phyloP scores from a whole-genome alignment of 768 basidiomycete genomes.

The Russula dissimulans region DNA sequence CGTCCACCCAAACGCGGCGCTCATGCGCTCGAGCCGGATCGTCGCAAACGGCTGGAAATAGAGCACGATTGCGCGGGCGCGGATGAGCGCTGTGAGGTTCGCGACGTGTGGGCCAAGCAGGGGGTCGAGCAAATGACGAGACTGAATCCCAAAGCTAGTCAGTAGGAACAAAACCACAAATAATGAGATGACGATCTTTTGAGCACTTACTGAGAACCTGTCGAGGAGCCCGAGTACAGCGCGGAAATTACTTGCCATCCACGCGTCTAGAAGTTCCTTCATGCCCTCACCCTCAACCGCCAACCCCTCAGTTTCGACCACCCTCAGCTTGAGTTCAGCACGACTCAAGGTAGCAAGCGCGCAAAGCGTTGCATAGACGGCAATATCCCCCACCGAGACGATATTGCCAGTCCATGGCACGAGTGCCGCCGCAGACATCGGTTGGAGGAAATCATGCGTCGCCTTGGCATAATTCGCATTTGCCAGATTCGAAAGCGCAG shows the following conservation, averaged over 20 bases:
- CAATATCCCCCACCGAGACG: conserved; percentile 74
- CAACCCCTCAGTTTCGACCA: conserved; percentile 33
- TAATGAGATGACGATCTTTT: neutral
- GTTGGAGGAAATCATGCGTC: conserved; percentile 58
- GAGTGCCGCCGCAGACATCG: conserved; percentile 55
- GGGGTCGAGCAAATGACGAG: conserved; percentile 68
- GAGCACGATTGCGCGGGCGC: conserved; percentile 67
- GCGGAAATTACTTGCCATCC: conserved; percentile 82
- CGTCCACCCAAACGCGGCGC: conserved; percentile 74
- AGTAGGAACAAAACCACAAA: neutral
- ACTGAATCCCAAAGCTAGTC: conserved; percentile 33
- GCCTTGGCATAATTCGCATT: conserved; percentile 73
- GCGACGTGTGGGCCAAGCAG: conserved; percentile 64
- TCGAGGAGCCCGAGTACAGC: conserved; percentile 66
- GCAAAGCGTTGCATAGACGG: conserved; percentile 77
- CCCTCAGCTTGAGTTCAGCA: conserved; percentile 58
- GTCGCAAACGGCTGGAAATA: conserved; percentile 89
- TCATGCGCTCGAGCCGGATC: conserved; percentile 77
- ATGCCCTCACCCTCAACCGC: conserved; percentile 19
- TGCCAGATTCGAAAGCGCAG: conserved; percentile 66
- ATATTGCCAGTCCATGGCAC: conserved; percentile 81
- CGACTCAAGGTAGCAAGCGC: conserved; percentile 72
- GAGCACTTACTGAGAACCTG: conserved; percentile 50
- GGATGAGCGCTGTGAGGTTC: conserved; percentile 59
- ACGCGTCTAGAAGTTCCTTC: conserved; percentile 78